These are phyloP conservation scores for Pisolithus albus DNA, from an alignment of 768 basidiomycete genomes.

Conservation along the genomic window DNA sequence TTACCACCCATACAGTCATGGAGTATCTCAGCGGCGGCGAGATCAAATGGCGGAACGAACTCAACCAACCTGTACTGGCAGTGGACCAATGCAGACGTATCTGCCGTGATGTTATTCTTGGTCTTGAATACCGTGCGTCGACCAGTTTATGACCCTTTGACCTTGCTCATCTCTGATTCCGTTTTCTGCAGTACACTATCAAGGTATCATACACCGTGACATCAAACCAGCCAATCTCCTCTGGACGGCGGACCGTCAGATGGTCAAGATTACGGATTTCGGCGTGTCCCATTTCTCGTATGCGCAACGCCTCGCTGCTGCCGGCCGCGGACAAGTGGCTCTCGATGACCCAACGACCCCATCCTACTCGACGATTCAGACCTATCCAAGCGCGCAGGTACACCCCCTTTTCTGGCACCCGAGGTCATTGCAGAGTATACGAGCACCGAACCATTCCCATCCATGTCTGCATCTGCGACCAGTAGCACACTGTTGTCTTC, in stretches of 20 bases:
- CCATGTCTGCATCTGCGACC: slow-evolving; percentile 26
- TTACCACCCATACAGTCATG: slow-evolving; percentile 55
- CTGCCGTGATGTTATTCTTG: slow-evolving; percentile 88
- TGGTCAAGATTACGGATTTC: slow-evolving; percentile 97
- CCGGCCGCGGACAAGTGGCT: slow-evolving; percentile 33
- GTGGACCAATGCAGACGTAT: slow-evolving; percentile 81
- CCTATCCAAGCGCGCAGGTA: slow-evolving; percentile 86
- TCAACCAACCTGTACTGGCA: slow-evolving; percentile 66
- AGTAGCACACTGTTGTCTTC: slow-evolving; percentile 26
- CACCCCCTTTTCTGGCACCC: slow-evolving; percentile 93
- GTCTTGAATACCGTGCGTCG: slow-evolving; percentile 87
- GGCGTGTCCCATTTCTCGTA: slow-evolving; percentile 96
- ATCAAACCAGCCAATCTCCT: slow-evolving; percentile 98
- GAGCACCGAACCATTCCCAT: slow-evolving; percentile 29
- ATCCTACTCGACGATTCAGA: slow-evolving; percentile 79
- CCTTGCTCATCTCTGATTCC: slow-evolving; percentile 2
- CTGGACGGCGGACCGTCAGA: slow-evolving; percentile 77
- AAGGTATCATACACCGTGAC: slow-evolving; percentile 98
- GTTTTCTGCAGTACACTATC: slow-evolving; percentile 72
- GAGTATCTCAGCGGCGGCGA: slow-evolving; percentile 96
- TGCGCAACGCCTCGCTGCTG: slow-evolving; percentile 70
- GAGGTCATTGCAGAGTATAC: slow-evolving; percentile 77
- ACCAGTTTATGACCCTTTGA: background rate
- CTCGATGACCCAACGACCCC: slow-evolving; percentile 48
- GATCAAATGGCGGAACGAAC: slow-evolving; percentile 74